phyloP scores from a whole-genome alignment of 1,139 yeast genomes.

The Yamadazyma kanchanaburiensis region DNA sequence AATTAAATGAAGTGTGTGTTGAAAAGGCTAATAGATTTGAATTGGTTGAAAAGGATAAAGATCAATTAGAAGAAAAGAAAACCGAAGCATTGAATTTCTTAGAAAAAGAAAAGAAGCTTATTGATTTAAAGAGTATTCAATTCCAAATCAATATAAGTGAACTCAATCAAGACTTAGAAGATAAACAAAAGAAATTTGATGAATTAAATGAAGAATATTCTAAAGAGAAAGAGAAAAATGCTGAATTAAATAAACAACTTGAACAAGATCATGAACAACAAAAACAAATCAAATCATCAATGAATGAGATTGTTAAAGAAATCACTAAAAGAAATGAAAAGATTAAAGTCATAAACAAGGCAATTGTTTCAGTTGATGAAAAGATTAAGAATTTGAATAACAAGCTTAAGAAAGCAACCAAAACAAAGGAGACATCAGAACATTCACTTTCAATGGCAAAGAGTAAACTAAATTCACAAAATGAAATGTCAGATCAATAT shows the following conservation, averaged over 20 bases:
- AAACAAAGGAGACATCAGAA: constrained; percentile 38
- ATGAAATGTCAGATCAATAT: constrained; percentile 39
- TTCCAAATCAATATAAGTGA: constrained; percentile 52
- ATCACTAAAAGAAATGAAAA: constrained; percentile 33
- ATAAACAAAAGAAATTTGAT: constrained; percentile 29
- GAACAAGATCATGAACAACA: constrained; percentile 19
- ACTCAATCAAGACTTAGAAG: constrained; percentile 36
- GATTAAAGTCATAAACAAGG: constrained; percentile 41
- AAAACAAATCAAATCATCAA: constrained; percentile 30
- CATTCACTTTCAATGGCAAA: constrained; percentile 39
- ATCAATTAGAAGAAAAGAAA: constrained; percentile 65
- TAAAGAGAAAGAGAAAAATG: constrained; percentile 46
- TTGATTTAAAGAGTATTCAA: constrained; percentile 51
- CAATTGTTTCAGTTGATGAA: constrained; percentile 70
- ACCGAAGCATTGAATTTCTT: constrained; percentile 67
- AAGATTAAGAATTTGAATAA: constrained; percentile 60
- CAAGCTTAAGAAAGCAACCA: constrained; percentile 62
- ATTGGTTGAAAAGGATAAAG: constrained; percentile 75
- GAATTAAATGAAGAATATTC: constrained; percentile 42
- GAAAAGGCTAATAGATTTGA: constrained; percentile 81
- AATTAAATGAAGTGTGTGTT: constrained; percentile 70
- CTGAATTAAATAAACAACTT: constrained; percentile 40
- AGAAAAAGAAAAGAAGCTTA: constrained; percentile 60
- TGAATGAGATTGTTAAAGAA: constrained; percentile 28
- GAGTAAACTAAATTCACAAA: constrained; percentile 44